These are phyloP conservation scores for Kuraishia borneana DNA, from an alignment of 805 yeast species.

Conservation along the genomic window DNA sequence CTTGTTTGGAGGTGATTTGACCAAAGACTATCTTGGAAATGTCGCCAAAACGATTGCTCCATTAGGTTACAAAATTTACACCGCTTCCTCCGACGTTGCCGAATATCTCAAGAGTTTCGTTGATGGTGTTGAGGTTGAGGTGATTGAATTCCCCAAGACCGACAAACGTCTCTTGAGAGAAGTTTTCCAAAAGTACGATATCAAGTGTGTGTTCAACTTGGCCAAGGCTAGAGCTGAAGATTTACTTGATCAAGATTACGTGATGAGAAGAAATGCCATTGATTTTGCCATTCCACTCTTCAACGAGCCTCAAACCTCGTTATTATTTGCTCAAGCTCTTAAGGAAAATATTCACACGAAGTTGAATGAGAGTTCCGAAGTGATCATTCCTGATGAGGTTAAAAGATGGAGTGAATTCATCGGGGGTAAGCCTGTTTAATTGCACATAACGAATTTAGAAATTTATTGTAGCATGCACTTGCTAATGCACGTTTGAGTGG, in stretches of 20 bases:
- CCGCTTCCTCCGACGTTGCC: slow-evolving; percentile 65
- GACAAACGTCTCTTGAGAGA: slow-evolving; percentile 92
- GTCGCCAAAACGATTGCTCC: slow-evolving; percentile 63
- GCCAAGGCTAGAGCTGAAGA: slow-evolving; percentile 85
- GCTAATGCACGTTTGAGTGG: background rate
- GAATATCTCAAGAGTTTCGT: slow-evolving; percentile 48
- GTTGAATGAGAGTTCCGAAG: slow-evolving; percentile 26
- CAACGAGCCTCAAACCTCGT: slow-evolving; percentile 92
- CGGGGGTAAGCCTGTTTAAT: slow-evolving; percentile 83
- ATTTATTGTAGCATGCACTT: slow-evolving; percentile 1
- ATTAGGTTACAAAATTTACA: slow-evolving; percentile 73
- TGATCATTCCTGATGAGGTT: slow-evolving; percentile 75
- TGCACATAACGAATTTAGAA: too few relatives aligned
- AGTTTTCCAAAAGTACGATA: slow-evolving; percentile 77
- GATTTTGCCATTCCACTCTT: slow-evolving; percentile 94
- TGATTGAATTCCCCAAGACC: slow-evolving; percentile 83
- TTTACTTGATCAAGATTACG: slow-evolving; percentile 80
- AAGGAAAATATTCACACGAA: slow-evolving; percentile 52
- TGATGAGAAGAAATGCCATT: slow-evolving; percentile 98
- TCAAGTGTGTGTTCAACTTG: slow-evolving; percentile 83
- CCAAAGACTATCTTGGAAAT: slow-evolving; percentile 54
- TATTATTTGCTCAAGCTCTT: slow-evolving; percentile 77
- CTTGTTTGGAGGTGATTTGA: slow-evolving; percentile 88
- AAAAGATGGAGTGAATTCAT: slow-evolving; percentile 94
- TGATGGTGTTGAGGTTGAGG: slow-evolving; percentile 31